Percentiles rank a stretch among this genome's conserved stretches.
Conservation (phyloP, 768 basidiomycete genomes). For the Obba rivulosa region DNA sequence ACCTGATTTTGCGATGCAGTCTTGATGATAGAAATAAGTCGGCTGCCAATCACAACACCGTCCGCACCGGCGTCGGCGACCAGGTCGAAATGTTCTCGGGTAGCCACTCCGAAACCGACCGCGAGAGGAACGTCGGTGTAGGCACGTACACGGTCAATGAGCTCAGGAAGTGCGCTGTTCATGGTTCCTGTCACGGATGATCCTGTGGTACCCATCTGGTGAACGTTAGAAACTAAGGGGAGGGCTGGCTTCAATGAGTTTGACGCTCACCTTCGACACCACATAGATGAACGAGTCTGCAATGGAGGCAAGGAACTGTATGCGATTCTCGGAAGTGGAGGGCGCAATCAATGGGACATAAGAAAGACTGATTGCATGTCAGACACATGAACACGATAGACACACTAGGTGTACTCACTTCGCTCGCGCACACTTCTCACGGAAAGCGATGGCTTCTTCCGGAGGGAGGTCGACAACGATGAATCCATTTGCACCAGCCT, state of each 20-base stretch:
- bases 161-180: constrained; percentile 74
- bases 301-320: constrained; percentile 87
- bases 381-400: background rate
- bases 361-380: constrained; percentile 55
- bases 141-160: constrained; percentile 78
- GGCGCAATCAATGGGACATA: constrained; percentile 96
- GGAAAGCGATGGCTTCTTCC: constrained; percentile 89
- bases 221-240: background rate
- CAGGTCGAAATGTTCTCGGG: constrained; percentile 79
- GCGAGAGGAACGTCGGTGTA: constrained; percentile 80
- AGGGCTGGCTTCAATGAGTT: background rate
- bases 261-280: constrained; percentile 75
- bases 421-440: constrained; percentile 76
- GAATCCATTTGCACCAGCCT: constrained; percentile 94
- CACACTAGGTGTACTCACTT: constrained; percentile 47
- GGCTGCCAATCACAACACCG: constrained; percentile 91
- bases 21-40: constrained; percentile 78
- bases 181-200: constrained; percentile 71
- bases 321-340: constrained; percentile 81
- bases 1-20: constrained; percentile 44
- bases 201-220: constrained; percentile 95
- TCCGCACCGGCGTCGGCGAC: constrained; percentile 89
- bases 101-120: constrained; percentile 96
- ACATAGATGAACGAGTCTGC: constrained; percentile 98
- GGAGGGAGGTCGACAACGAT: constrained; percentile 98